Base-by-base conservation (phyloP, 169 alveolate genomes). In the Plasmodium berghei region DNA sequence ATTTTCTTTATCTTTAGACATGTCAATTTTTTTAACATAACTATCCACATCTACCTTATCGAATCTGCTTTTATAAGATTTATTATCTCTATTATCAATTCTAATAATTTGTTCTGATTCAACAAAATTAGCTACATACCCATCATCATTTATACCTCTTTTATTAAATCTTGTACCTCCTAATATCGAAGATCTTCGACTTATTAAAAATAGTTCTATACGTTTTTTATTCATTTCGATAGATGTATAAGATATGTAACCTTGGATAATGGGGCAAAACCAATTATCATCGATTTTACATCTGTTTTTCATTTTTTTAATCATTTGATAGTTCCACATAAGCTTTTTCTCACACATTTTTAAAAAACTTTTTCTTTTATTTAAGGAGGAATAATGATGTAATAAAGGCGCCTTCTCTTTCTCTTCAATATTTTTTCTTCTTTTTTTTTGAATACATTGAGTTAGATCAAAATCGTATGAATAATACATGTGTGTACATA, bases 101-200 rank as follows among this genome's bases (percentile, higher is more conserved):
- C 97, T 89, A 26, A 97, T 69, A 28, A 97, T 93, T 69, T 95
- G 93, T 88, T 98, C 99, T 8, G 99, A 96, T 90, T 98, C 99
- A 10, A 97, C 99, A 80, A 95, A 97, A 93, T 98, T 98, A 2
- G 99, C 97, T 20, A 93, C 97, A 69, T 95, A 92, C 6, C 97
- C 97, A 22, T 92, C 94, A 48, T 93, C 88, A 85, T 97, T 98
- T 18, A 98, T 96, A 6, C 99, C 99, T 75, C 99, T 94, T 54
- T 96, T 92, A 58, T 95, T 92, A 87, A 97, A 98, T 73, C 99
- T 92, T 45, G 98, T 97, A 22, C 99, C 99, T 34, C 97, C 97
- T 89, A 98, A 95, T 80, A 98, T 94, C 14, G 95, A 87, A 46
- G 98, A 98, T 85, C 99, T 96, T 87, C 99, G 95, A 16, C 98